A percentile compares a stretch with the other conserved stretches of the same genome.
Evolutionary conservation across 1,139 yeast species (phyloP).

Genomic region (Kodamaea anthophila): DNA sequence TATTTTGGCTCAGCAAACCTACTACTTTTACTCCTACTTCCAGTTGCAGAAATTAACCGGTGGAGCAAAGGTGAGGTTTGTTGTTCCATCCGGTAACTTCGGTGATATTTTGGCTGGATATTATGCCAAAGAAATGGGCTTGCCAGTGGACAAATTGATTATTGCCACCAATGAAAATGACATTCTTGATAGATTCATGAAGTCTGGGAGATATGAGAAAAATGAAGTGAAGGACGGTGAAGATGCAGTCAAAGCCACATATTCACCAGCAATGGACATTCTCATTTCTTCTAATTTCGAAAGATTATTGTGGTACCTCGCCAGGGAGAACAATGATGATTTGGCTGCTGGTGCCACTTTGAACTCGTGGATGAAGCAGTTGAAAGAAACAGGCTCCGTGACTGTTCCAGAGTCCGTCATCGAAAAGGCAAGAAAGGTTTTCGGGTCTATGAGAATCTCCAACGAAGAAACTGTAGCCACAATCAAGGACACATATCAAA

Average conservation of each 20-base stretch:
- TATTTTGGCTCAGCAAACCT: slow-evolving; percentile 94
- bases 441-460: slow-evolving; percentile 74
- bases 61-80: slow-evolving; percentile 58
- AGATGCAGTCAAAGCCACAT: slow-evolving; percentile 73
- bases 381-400: slow-evolving; percentile 73
- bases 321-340: slow-evolving; percentile 60
- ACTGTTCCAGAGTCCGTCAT: slow-evolving; percentile 61
- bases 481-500: slow-evolving; percentile 60
- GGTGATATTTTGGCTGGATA: slow-evolving; percentile 97
- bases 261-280: slow-evolving; percentile 98
- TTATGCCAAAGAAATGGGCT: slow-evolving; percentile 91
- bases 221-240: slow-evolving; percentile 38
- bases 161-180: slow-evolving; percentile 96
- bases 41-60: slow-evolving; percentile 48
- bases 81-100: slow-evolving; percentile 96
- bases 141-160: slow-evolving; percentile 78
- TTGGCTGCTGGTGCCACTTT: slow-evolving; percentile 70
- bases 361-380: slow-evolving; percentile 69
- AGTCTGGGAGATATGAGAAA: slow-evolving; percentile 77
- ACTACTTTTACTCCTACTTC: slow-evolving; percentile 90
- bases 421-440: slow-evolving; percentile 58
- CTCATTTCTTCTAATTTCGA: slow-evolving; percentile 92
- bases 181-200: slow-evolving; percentile 86
- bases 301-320: slow-evolving; percentile 90
- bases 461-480: slow-evolving; percentile 73